These are phyloP conservation scores for Anisodus acutangulus DNA, from an alignment of 257 asterid species.

Conservation along the genomic window DNA sequence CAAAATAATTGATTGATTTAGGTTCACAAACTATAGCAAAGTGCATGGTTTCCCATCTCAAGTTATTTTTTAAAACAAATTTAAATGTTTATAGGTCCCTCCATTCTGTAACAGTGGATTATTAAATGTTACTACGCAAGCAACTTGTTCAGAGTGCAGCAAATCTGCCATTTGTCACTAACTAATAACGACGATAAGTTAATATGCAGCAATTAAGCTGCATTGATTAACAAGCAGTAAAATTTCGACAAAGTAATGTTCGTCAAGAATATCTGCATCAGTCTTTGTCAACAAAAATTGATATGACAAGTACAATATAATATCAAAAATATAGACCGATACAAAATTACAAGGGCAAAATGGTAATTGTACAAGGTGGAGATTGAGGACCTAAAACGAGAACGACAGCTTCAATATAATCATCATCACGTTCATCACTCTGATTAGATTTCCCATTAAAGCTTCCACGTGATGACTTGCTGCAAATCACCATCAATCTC, in stretches of 20 bases:
- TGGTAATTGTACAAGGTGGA: not conserved
- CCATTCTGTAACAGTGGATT: not conserved
- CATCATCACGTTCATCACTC: slow-evolving; percentile 16
- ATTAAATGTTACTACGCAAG: not conserved
- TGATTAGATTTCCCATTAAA: slow-evolving; percentile 33
- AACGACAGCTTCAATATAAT: slow-evolving; percentile 43
- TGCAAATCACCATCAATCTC: slow-evolving; percentile 31
- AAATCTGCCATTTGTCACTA: not conserved
- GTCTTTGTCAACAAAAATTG: not conserved
- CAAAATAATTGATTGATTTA: not conserved
- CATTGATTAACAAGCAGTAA: not conserved
- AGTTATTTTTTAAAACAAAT: not conserved
- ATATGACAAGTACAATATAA: not conserved
- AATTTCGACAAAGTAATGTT: not conserved
- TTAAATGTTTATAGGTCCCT: not conserved
- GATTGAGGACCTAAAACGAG: slow-evolving; percentile 42
- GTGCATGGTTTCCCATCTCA: not conserved
- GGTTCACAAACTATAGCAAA: not conserved
- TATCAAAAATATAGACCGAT: not conserved
- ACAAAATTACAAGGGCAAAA: slow-evolving; percentile 2
- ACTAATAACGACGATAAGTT: not conserved
- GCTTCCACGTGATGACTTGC: slow-evolving; percentile 42
- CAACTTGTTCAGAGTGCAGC: not conserved
- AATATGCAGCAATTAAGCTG: not conserved
- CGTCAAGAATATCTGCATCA: not conserved